phyloP scores from a whole-genome alignment of 805 yeast species.

The Pichia pseudocactophila region DNA sequence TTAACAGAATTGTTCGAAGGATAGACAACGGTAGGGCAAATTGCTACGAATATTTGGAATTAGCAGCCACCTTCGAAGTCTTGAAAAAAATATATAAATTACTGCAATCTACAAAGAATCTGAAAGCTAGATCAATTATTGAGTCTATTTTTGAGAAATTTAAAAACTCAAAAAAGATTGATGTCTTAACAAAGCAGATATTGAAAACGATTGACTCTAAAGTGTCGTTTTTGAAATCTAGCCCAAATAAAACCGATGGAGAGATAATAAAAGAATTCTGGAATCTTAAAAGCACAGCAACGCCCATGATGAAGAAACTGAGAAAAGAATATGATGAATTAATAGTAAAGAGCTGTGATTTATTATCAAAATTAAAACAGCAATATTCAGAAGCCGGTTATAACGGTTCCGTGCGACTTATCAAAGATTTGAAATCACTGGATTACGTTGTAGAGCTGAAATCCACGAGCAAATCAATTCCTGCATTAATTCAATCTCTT shows the following conservation, averaged over 20 bases:
- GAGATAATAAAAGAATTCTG: slow-evolving; percentile 21
- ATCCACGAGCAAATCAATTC: slow-evolving; percentile 20
- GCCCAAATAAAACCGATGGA: slow-evolving; percentile 16
- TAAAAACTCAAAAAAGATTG: slow-evolving; percentile 8
- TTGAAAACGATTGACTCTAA: slow-evolving; percentile 18
- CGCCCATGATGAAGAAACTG: slow-evolving; percentile 13
- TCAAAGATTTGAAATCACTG: slow-evolving; percentile 20
- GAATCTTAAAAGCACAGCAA: slow-evolving; percentile 20
- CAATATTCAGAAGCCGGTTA: slow-evolving; percentile 17
- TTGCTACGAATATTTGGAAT: slow-evolving; percentile 22
- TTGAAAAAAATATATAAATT: slow-evolving; percentile 25
- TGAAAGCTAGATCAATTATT: slow-evolving; percentile 8
- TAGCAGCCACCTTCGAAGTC: slow-evolving; percentile 21
- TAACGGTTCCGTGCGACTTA: slow-evolving; percentile 17
- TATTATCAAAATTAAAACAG: slow-evolving; percentile 9
- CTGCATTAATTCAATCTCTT: slow-evolving; percentile 11
- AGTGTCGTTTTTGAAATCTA: slow-evolving; percentile 12
- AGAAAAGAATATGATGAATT: slow-evolving; percentile 17
- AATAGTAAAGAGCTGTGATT: slow-evolving; percentile 7
- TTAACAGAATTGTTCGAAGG: slow-evolving; percentile 51
- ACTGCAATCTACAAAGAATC: slow-evolving; percentile 7
- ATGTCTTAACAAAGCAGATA: slow-evolving; percentile 24
- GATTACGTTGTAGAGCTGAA: slow-evolving; percentile 23
- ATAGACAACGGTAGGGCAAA: slow-evolving; percentile 34
- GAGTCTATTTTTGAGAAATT: slow-evolving; percentile 18